Conservation (phyloP, 2,329 filamentous ascomycete genomes). For the Xenoacremonium recifei region DNA sequence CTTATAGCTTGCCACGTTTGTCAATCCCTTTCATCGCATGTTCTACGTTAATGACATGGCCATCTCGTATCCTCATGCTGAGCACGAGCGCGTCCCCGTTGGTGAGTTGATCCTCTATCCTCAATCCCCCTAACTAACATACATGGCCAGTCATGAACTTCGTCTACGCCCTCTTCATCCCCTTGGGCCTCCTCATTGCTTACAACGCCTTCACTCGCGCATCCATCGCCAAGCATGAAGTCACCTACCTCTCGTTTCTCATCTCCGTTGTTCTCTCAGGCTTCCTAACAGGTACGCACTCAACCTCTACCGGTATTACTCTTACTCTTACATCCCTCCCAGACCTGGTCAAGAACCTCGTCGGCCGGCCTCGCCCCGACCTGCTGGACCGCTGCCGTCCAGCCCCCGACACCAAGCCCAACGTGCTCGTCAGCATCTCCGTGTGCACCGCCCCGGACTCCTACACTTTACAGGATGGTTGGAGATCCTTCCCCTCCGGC, state of each 20-base stretch:
- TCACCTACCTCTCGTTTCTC: conserved; percentile 76
- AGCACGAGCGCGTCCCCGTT: conserved; percentile 79
- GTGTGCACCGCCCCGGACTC: conserved; percentile 72
- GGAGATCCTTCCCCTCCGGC: conserved; percentile 79
- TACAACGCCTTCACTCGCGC: conserved; percentile 65
- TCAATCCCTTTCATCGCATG: conserved; percentile 90
- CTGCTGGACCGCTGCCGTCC: conserved; percentile 78
- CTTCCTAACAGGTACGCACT: conserved; percentile 84
- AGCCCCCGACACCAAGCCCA: conserved; percentile 41
- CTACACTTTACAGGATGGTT: conserved; percentile 75
- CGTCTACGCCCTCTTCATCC: conserved; percentile 72
- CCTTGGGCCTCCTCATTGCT: conserved; percentile 62
- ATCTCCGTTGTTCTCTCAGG: conserved; percentile 75
- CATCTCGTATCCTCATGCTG: conserved; percentile 84
- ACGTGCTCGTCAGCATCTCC: conserved; percentile 59
- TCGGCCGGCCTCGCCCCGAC: conserved; percentile 69
- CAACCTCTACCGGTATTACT: too few species aligned
- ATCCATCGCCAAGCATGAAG: conserved; percentile 76
- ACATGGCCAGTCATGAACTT: conserved; percentile 63
- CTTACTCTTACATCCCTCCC: too few species aligned
- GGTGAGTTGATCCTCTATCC: conserved; percentile 44
- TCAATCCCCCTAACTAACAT: not conserved
- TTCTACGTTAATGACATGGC: conserved; percentile 83
- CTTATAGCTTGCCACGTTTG: conserved; percentile 33
- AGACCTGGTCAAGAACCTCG: conserved; percentile 88